phyloP scores from a whole-genome alignment of 2,329 filamentous ascomycete species.

The Parafenestella ontariensis region DNA sequence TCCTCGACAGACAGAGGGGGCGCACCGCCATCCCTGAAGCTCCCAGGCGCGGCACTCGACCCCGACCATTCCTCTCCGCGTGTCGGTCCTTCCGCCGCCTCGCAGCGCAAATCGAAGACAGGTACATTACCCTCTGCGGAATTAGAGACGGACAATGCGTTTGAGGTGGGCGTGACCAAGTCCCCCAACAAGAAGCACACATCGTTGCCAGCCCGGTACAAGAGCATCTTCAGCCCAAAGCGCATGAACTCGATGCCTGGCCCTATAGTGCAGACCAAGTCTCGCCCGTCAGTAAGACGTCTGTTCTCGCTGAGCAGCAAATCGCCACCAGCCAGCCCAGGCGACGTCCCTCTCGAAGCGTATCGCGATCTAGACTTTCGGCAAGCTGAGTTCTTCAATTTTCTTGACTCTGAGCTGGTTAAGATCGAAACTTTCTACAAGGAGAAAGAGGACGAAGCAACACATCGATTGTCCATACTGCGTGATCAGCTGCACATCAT shows the following conservation, averaged over 20 bases:
- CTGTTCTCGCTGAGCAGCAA: constrained; percentile 54
- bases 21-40: constrained; percentile 60
- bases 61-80: constrained; percentile 40
- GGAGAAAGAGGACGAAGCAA: constrained; percentile 85
- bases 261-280: constrained; percentile 25
- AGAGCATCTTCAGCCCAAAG: constrained; percentile 50
- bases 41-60: constrained; percentile 68
- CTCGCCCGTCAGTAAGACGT: constrained; percentile 49
- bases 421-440: constrained; percentile 94
- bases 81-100: constrained; percentile 18
- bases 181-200: constrained; percentile 39
- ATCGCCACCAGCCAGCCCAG: constrained; percentile 44
- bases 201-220: constrained; percentile 41
- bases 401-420: constrained; percentile 81
- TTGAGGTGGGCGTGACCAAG: constrained; percentile 53
- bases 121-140: constrained; percentile 25
- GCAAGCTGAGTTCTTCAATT: constrained; percentile 85
- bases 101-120: constrained; percentile 24
- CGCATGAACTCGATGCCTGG: constrained; percentile 51
- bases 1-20: constrained; percentile 26
- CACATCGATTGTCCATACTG: constrained; percentile 71
- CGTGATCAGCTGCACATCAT: constrained; percentile 91
- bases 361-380: constrained; percentile 72
- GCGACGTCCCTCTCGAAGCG: constrained; percentile 61
- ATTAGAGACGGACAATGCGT: constrained; percentile 46